Conservation (phyloP, 2,329 filamentous ascomycete species). For the Allantophomopsis cytisporea region DNA sequence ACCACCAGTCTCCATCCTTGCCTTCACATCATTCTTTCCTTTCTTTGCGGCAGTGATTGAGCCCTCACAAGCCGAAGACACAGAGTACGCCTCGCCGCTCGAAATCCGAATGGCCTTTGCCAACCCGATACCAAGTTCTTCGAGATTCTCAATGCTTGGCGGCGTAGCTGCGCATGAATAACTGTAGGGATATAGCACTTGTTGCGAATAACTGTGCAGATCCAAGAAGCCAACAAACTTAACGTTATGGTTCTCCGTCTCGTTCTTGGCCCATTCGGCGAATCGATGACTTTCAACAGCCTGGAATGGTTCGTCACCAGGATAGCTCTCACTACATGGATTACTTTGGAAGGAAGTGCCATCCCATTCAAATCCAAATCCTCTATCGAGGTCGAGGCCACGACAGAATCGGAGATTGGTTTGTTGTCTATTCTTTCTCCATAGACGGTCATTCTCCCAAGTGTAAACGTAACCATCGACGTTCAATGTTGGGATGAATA, state of each 20-base stretch:
- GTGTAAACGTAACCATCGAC: constrained; percentile 92
- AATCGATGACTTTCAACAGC: constrained; percentile 65
- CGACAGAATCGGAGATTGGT: constrained; percentile 74
- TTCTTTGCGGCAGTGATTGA: constrained; percentile 34
- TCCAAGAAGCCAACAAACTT: constrained; percentile 79
- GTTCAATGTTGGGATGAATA: constrained; percentile 82
- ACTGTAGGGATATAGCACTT: constrained; percentile 84
- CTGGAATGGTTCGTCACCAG: constrained; percentile 72
- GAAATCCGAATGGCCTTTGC: constrained; percentile 80
- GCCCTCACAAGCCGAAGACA: constrained; percentile 78
- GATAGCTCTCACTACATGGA: constrained; percentile 84
- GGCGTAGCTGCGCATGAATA: constrained; percentile 70
- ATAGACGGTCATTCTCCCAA: constrained; percentile 82
- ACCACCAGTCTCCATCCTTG: constrained; percentile 59
- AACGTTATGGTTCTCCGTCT: constrained; percentile 56
- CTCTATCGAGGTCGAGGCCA: constrained; percentile 79
- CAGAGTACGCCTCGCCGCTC: constrained; percentile 60
- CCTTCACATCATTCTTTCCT: constrained; percentile 14
- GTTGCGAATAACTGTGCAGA: constrained; percentile 89
- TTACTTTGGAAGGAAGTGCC: constrained; percentile 51
- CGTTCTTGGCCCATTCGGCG: constrained; percentile 70
- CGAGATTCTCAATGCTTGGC: constrained; percentile 79
- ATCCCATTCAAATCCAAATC: constrained; percentile 79
- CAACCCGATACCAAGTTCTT: constrained; percentile 79
- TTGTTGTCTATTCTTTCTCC: constrained; percentile 85